Evolutionary conservation across 768 basidiomycete genomes (phyloP).

Genomic region (Dacryopinax spathularia): DNA sequence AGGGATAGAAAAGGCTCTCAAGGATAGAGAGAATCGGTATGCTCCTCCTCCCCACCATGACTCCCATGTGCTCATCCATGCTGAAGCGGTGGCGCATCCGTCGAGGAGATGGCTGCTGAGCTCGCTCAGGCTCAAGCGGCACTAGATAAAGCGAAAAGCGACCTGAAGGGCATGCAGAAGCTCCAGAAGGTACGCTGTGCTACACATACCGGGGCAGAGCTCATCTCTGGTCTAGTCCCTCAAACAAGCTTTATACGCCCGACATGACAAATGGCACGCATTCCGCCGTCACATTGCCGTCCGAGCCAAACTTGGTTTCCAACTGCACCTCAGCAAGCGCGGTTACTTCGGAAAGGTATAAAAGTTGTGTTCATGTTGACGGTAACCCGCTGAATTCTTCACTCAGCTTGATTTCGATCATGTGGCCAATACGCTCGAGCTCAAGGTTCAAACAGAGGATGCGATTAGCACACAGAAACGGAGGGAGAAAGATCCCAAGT

Average conservation of each 20-base stretch:
- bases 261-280: slow-evolving; percentile 65
- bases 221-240: slow-evolving; percentile 37
- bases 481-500: slow-evolving; percentile 65
- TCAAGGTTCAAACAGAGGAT: slow-evolving; percentile 78
- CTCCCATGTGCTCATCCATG: slow-evolving; percentile 2
- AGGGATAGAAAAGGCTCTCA: slow-evolving; percentile 47
- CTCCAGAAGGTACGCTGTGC: slow-evolving; percentile 49
- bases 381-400: slow-evolving; percentile 3
- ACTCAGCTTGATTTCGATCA: slow-evolving; percentile 60
- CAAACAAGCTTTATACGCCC: slow-evolving; percentile 46
- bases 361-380: neutral
- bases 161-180: slow-evolving; percentile 45
- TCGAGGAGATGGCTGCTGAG: slow-evolving; percentile 63
- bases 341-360: slow-evolving; percentile 68
- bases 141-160: slow-evolving; percentile 44
- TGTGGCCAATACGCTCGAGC: slow-evolving; percentile 39
- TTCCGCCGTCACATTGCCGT: slow-evolving; percentile 83
- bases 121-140: slow-evolving; percentile 49
- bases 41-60: slow-evolving; percentile 10
- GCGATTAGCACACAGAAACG: slow-evolving; percentile 34
- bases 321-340: slow-evolving; percentile 65
- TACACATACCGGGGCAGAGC: neutral
- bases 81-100: slow-evolving; percentile 54
- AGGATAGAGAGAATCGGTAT: slow-evolving; percentile 51
- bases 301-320: slow-evolving; percentile 66